Base-by-base conservation (phyloP, 352 stramenopile genomes). In the Pythium aquatile region DNA sequence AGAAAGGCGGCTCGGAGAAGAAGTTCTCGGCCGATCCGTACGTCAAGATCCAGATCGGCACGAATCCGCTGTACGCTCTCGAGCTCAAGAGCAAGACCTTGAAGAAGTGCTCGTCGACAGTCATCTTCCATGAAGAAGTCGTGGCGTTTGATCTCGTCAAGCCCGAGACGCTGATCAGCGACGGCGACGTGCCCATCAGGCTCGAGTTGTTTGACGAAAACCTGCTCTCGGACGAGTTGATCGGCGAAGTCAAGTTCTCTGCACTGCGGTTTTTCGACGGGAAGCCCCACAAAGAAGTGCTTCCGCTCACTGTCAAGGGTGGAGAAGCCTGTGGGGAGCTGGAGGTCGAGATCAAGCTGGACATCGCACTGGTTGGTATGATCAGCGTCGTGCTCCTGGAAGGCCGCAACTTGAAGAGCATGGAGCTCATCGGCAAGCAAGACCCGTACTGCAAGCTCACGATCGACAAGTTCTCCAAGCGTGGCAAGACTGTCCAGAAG, bases 191-290 rank as follows among this genome's bases (percentile, higher is more conserved):
- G 33, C 68, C 80, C n/a, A 66, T 90, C 47, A 78, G 78, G 20
- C 73, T 97, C 24, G 88, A 97, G 54, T 7, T 98, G 0, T 97
- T 76, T 58, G 88, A 98, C 44, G 90, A 97, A 60, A 97, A 93
- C 54, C 61, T 96, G 20, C 76, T 94, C 5, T 88, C 85, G 0
- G 87, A 97, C 58, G 90, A 97, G 55, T 59, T 97, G 24, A 70
- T 98, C 0, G 89, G 85, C 14, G 66, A 88, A 51, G 72, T 83
- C 35, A 66, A 51, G 7, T 77, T 97, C 30, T 96, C 85, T 1
- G 75, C 90, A 1, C 68, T 97, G 28, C 81, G 85, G 0, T 94
- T 92, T 55, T 86, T 97, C 30, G 79, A 96, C 32, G 82, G 86
- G 10, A 67, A 84, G 9, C 60, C 70, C 0, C 79, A 88, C 32